Percentiles rank a stretch among this genome's conserved stretches.
phyloP scores from a whole-genome alignment of 257 asterid genomes.

The Solanum megistacrolobum region DNA sequence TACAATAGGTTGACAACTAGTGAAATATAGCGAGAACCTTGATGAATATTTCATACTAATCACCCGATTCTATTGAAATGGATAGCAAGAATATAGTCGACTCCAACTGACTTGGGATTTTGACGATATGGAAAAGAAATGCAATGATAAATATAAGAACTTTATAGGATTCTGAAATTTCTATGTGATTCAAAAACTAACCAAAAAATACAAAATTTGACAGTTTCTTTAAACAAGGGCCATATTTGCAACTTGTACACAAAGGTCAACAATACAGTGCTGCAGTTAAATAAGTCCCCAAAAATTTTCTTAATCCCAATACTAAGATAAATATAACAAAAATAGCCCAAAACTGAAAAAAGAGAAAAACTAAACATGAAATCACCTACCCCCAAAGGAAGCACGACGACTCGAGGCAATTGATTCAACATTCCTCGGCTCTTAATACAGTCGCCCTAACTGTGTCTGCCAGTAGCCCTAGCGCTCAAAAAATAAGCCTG shows the following conservation, averaged over 20 bases:
- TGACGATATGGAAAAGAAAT: not conserved
- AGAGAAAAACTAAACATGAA: slow-evolving; percentile 23
- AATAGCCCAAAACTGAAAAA: slow-evolving; percentile 29
- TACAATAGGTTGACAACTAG: not conserved
- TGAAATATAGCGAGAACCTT: not conserved
- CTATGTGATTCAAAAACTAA: not conserved
- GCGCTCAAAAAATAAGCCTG: slow-evolving; percentile 13
- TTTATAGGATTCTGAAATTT: not conserved
- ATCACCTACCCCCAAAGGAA: slow-evolving; percentile 21
- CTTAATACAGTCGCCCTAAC: slow-evolving; percentile 7
- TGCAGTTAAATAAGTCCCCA: slow-evolving; percentile 11
- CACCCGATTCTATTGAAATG: not conserved
- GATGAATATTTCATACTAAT: not conserved
- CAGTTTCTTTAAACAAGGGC: not conserved
- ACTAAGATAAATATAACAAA: slow-evolving; percentile 20
- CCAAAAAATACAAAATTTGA: not conserved
- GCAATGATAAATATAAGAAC: not conserved
- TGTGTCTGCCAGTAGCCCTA: slow-evolving; percentile 11
- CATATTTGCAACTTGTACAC: slow-evolving; percentile 41
- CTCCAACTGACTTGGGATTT: not conserved
- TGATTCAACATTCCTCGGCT: slow-evolving; percentile 12
- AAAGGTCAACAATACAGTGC: slow-evolving; percentile 23
- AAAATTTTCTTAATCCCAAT: slow-evolving; percentile 6
- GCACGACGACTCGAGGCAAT: slow-evolving; percentile 18
- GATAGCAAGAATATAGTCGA: not conserved